Base-by-base conservation (phyloP, 2,329 filamentous ascomycete species). In the Hypocrella siamensis region DNA sequence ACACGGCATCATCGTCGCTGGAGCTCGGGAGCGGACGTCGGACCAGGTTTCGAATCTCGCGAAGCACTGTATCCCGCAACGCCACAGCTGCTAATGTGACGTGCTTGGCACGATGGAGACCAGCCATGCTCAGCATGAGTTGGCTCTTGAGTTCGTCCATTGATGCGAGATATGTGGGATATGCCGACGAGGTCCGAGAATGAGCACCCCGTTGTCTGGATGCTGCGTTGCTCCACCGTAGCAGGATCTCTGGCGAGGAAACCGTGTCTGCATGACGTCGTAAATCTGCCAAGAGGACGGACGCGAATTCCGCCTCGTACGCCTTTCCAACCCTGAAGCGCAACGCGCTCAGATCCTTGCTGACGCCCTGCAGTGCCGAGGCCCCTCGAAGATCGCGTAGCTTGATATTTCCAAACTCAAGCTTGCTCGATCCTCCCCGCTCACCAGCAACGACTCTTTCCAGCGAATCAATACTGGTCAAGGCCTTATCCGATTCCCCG, bases 1-100 rank as follows among this genome's bases (percentile, higher is more conserved):
- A 93, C 49, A 90, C 83, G 38, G 79, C 82, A 48, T 98, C 90
- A 42, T 96, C 88, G 37, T 98, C 90, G 43, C 75, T 90, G 9
- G 88, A 93, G 47, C 85, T 93, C 1, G 90, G 90, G 25, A 98
- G 64, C 17, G 88, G 80, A 35, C 75, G 73, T 33, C 85, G 72
- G 31, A 98, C 88, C 30, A 96, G 62, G 21, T 72, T 75, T 44
- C 88, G 80, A 50, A 96, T 78, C 53, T 98, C 90, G 31, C 81
- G 76, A 38, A 93, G 60, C 10, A 93, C 74, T 1, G 81, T 70
- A 26, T 93, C 85, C 40, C 88, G 74, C 52, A 90, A 96, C 0
- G 77, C 74, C 25, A 77, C 69, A n/a, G 85, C 81, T 15, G 90
- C 90, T 22, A 77, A 71, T 4, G 75, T 75, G 3, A 88, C 79